phyloP scores from a whole-genome alignment of 2,329 filamentous ascomycete species.

The Atkinsonella texensis region DNA sequence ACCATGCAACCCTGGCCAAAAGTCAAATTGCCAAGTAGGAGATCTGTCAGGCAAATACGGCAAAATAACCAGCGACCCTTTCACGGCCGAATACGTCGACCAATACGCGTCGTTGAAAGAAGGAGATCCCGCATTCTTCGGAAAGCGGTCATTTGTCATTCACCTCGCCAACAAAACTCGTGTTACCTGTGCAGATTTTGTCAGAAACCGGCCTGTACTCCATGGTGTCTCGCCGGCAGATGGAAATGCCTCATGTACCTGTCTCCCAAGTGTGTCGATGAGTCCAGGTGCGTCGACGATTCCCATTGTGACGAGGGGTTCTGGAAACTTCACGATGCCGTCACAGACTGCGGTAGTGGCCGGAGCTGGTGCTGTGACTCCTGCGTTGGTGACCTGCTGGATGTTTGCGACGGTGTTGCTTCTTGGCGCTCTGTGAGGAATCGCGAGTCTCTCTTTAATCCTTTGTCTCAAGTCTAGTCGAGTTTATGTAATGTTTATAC shows the following conservation, averaged over 20 bases:
- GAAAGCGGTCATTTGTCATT: slow-evolving; percentile 51
- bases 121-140: slow-evolving; percentile 46
- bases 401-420: neutral
- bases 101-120: slow-evolving; percentile 40
- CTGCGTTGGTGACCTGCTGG: neutral
- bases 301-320: neutral
- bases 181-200: slow-evolving; percentile 53
- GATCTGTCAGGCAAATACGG: slow-evolving; percentile 68
- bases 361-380: neutral
- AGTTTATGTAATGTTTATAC: neutral
- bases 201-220: neutral
- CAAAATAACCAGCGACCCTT: slow-evolving; percentile 40
- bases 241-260: neutral
- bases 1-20: slow-evolving; percentile 43
- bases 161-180: slow-evolving; percentile 53
- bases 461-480: neutral
- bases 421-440: neutral
- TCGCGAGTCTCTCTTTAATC: neutral
- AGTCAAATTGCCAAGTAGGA: slow-evolving; percentile 60
- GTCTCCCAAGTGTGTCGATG: too few species aligned
- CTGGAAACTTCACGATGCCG: neutral
- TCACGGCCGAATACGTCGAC: slow-evolving; percentile 40
- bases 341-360: neutral
- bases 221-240: neutral
- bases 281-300: neutral